These are phyloP conservation scores for Hypsizygus ulmarius DNA, from an alignment of 1,284 basidiomycete genomes.

Conservation along the genomic window DNA sequence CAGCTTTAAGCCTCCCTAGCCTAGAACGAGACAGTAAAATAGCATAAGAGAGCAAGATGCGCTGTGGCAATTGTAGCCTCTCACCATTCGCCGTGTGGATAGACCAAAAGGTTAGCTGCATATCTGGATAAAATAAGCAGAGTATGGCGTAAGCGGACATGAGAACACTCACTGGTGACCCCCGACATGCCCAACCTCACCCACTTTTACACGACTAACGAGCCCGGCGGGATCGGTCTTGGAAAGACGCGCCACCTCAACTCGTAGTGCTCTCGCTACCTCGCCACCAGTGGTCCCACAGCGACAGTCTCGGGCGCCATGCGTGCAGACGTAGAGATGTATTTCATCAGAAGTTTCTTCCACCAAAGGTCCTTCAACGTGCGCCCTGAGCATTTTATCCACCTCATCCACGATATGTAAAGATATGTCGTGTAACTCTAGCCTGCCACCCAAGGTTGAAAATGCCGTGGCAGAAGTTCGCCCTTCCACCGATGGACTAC, in stretches of 20 bases:
- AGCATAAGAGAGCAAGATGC: slow-evolving; percentile 1
- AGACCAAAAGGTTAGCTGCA: slow-evolving; percentile 76
- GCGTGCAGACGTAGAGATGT: slow-evolving; percentile 72
- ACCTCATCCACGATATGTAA: slow-evolving; percentile 49
- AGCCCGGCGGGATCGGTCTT: slow-evolving; percentile 20
- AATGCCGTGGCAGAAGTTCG: slow-evolving; percentile 45
- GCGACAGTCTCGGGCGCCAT: slow-evolving; percentile 67
- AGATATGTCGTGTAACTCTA: slow-evolving; percentile 49
- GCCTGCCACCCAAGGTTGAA: slow-evolving; percentile 39
- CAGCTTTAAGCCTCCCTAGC: slow-evolving; percentile 58
- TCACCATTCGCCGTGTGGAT: slow-evolving; percentile 80
- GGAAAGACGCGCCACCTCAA: slow-evolving; percentile 38
- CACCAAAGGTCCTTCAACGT: slow-evolving; percentile 28
- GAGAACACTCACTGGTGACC: slow-evolving; percentile 69
- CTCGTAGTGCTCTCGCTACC: slow-evolving; percentile 42
- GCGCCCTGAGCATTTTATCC: slow-evolving; percentile 34
- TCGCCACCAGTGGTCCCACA: slow-evolving; percentile 66
- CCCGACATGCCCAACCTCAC: slow-evolving; percentile 77
- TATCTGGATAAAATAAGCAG: slow-evolving; percentile 43
- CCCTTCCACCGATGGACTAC: slow-evolving; percentile 31
- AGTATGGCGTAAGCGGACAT: slow-evolving; percentile 5
- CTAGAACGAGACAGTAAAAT: slow-evolving; percentile 29
- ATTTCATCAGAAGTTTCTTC: slow-evolving; percentile 31
- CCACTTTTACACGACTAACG: slow-evolving; percentile 41
- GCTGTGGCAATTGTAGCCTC: slow-evolving; percentile 23